Base-by-base conservation (phyloP, 768 basidiomycete genomes). In the Pisolithus tinctorius region DNA sequence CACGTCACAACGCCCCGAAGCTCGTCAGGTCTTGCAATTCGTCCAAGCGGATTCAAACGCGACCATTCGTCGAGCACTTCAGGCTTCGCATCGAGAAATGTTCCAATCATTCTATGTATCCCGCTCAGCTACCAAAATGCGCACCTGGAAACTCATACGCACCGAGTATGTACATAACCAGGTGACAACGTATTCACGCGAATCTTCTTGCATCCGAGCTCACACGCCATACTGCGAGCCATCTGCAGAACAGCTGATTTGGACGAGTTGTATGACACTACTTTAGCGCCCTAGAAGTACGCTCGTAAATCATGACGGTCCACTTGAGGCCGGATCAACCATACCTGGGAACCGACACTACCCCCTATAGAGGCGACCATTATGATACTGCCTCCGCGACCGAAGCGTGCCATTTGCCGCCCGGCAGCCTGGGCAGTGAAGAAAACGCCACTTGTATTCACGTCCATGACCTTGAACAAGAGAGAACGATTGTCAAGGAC, bases 221-320 rank as follows among this genome's bases (percentile, higher is more conserved):
- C 87, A 60, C 85, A 88, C 4, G 87, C 87, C 85, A 90, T 84
- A 63, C 83, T 86, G 40, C 88, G 79, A 5, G 74, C 81, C 85
- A 88, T 87, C 67, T 90, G 87, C 39, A 88, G 68, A 14, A 90
- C 85, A 4, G 82, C 87, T 1, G 83, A 79, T 66, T 90, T 89
- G 69, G 83, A 85, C 45, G 78, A 74, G 67, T 88, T 88, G 69
- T 88, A 89, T n/a, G 84, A 78, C 47, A 82, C 77, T 84, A 83
- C 87, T 1, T 81, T 77, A 57, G 86, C 83, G 56, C 80, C 85
- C 87, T 86, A 55, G 25, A 6, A 29, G n/a, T 16, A 49, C 11
- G 54, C 51, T 49, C 14, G 50, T 25, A 47, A 49, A 5, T 39
- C 30, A n/a, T n/a, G 16, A 5, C 3, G 1, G 4, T 1, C 1